Percentiles rank a stretch among this genome's conserved stretches.
These are phyloP conservation scores for Aegilops sharonensis DNA, from an alignment of 176 grass and related monocot species.

Conservation along the genomic window DNA sequence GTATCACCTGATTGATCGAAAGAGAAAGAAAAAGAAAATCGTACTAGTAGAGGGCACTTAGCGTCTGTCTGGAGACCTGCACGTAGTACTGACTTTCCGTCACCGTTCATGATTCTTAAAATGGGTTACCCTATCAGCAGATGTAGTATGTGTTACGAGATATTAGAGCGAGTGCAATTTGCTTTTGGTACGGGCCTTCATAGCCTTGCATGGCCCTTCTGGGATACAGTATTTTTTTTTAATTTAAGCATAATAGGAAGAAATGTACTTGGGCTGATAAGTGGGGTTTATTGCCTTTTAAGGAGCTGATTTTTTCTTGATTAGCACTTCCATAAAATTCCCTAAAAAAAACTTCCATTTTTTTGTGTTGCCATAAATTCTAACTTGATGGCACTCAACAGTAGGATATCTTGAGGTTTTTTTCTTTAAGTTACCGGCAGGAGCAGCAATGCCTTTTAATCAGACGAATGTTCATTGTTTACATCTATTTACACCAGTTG, in stretches of 20 bases:
- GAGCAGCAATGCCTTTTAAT: too few relatives aligned
- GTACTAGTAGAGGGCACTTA: not conserved
- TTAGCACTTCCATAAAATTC: not conserved
- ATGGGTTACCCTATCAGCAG: not conserved
- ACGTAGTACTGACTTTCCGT: not conserved
- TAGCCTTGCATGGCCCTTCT: not conserved
- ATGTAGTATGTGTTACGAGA: not conserved
- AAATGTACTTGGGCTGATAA: not conserved
- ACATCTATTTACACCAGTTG: too few relatives aligned
- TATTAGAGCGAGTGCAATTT: not conserved
- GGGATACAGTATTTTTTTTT: not conserved
- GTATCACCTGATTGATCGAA: not conserved
- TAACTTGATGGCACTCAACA: not conserved
- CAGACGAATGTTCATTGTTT: too few relatives aligned
- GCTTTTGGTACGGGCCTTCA: not conserved
- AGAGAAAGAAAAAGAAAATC: too few relatives aligned
- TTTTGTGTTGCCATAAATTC: not conserved
- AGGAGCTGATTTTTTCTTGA: not conserved
- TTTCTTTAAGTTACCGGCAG: too few relatives aligned
- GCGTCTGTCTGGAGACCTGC: not conserved
- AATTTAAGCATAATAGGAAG: not conserved
- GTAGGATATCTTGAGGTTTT: too few relatives aligned
- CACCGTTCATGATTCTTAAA: not conserved
- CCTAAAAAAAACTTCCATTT: too few relatives aligned
- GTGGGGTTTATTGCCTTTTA: not conserved